Percentiles rank a stretch among this genome's conserved stretches.
These are phyloP conservation scores for Lineolata rhizophorae DNA, from an alignment of 495 filamentous ascomycete genomes.

Conservation along the genomic window DNA sequence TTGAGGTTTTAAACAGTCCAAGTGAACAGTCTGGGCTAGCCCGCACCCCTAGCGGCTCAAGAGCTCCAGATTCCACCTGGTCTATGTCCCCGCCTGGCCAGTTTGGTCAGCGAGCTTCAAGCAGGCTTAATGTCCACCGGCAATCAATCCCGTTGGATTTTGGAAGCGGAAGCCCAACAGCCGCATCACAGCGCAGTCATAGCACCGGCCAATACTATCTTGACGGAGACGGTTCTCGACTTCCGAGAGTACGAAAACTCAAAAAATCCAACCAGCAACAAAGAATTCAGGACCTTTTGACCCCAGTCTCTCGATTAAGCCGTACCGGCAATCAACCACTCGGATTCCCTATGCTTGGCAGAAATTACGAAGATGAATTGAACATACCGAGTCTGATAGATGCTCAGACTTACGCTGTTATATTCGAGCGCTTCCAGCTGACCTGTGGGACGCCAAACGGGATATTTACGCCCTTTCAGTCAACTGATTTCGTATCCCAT, in stretches of 20 bases:
- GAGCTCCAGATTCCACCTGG: neutral
- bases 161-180: neutral
- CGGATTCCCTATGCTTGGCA: neutral
- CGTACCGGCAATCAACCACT: neutral
- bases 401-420: conserved; percentile 14
- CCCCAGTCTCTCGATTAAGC: neutral
- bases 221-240: neutral
- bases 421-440: conserved; percentile 14
- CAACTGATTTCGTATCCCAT: conserved; percentile 16
- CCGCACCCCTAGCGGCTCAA: neutral
- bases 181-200: neutral
- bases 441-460: conserved; percentile 17
- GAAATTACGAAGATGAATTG: neutral
- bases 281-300: neutral
- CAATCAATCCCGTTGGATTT: neutral
- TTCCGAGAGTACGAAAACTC: neutral
- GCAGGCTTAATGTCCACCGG: neutral
- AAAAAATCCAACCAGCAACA: neutral
- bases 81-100: neutral
- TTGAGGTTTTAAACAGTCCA: too few species aligned
- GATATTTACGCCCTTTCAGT: conserved; percentile 20
- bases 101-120: neutral
- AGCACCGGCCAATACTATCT: neutral
- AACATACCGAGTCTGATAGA: neutral
- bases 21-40: neutral